Evolutionary conservation across 2,329 filamentous ascomycete genomes (phyloP).

Genomic region (Fusarium mangiferae): DNA sequence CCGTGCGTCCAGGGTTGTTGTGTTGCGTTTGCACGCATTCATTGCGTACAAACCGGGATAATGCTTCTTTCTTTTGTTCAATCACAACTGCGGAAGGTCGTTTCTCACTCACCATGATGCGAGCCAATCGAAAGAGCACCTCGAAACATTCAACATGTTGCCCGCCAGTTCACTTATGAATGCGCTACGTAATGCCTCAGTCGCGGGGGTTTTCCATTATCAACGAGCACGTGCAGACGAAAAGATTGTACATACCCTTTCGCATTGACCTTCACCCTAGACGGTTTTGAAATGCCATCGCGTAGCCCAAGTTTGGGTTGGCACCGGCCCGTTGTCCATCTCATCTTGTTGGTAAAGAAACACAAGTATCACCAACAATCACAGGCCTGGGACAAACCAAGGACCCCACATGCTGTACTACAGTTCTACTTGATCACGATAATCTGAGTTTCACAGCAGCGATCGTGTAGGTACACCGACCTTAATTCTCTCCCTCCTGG

Average conservation of each 20-base stretch:
- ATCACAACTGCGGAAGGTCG: constrained; percentile 40
- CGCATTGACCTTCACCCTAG: constrained; percentile 4
- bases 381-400: not conserved
- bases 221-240: not conserved
- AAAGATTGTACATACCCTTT: not conserved
- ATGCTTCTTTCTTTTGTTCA: constrained; percentile 43
- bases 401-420: not conserved
- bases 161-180: constrained; percentile 29
- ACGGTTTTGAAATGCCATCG: not conserved
- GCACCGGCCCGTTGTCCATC: not conserved
- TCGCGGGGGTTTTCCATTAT: constrained; percentile 14
- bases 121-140: constrained; percentile 35
- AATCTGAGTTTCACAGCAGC: not conserved
- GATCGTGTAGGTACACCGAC: not conserved
- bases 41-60: constrained; percentile 39
- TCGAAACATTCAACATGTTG: constrained; percentile 25
- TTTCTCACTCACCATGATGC: constrained; percentile 30
- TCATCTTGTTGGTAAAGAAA: not conserved
- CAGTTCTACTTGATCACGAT: not conserved
- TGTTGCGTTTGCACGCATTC: constrained; percentile 24
- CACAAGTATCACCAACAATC: not conserved
- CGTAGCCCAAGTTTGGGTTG: not conserved
- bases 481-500: not conserved
- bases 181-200: constrained; percentile 6
- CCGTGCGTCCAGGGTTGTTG: constrained; percentile 22